Evolutionary conservation across 768 basidiomycete species (phyloP), one percentile per base, ranked within the genome.

Genomic region (Podaxis rugospora): DNA sequence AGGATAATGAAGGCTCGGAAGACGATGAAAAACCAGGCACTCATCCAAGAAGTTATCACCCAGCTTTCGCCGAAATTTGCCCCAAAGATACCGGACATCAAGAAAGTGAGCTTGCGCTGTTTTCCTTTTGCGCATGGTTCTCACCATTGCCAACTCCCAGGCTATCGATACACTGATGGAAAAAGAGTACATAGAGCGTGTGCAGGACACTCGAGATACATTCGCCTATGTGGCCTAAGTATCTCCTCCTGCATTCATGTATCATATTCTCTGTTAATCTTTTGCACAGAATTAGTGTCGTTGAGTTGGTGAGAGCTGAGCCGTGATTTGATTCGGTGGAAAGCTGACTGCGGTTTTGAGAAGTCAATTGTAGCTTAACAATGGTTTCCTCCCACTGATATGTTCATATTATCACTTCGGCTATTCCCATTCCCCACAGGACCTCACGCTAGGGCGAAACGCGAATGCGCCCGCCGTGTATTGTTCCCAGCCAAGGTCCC

Each of bases 171-270:
- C 87, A 11, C 76, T 98, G 21, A 78, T 98, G 59, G 96, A 98
- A 78, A 97, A 97, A 76, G 97, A 99, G 72, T 99, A 98, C 72
- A 91, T 99, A 65, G 96, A 98, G 72, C 88, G 96, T 47, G 90
- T 93, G 25, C 93, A 94, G 16, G 91, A 88, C 23, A 87, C 89
- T 28, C 86, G 89, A 71, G 94, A 96, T 75, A 92, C 91, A 44
- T 93, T 93, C 74, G 86, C 87, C 51, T 91, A 92, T 70, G 83
- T 90, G 66, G 89, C 88, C 60, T 90, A 74, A 80, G 57, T 51
- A 46, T 63, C 58, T 60, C 67, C 51, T 46, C 49, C 42, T 62
- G 53, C 37, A 51, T 36, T 47, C 23, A 28, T 61, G 54, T 60
- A 57, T 47, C n/a, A 51, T 51, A 62, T 49, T 35, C 13, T 16